Percentiles rank a stretch among this genome's conserved stretches.
Evolutionary conservation across 257 asterid species (phyloP).

Genomic region (Schizonepeta tenuifolia): DNA sequence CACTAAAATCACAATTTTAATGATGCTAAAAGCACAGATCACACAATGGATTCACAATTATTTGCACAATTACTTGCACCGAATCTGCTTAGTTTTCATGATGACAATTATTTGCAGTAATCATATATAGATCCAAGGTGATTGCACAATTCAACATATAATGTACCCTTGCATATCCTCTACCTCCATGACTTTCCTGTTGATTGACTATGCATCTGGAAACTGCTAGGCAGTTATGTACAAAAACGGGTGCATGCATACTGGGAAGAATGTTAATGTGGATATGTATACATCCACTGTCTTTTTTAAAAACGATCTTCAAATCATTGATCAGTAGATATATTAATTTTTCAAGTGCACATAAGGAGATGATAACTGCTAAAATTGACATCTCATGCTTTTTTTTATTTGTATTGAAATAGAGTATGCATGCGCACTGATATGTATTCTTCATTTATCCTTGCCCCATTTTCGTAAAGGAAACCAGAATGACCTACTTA

Average conservation of each 20-base stretch:
- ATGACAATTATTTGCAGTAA: no score
- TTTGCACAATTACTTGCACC: no score
- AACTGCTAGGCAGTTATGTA: no score
- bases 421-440: background rate
- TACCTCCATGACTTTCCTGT: background rate
- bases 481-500: slow-evolving; percentile 23
- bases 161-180: no score
- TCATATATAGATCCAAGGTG: no score
- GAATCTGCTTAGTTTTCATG: no score
- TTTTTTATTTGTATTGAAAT: background rate
- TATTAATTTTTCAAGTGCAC: background rate
- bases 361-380: background rate
- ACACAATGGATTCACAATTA: no score
- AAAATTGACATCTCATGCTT: background rate
- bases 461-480: background rate
- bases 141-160: no score
- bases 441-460: background rate
- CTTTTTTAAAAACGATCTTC: background rate
- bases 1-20: no score
- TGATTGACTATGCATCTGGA: background rate
- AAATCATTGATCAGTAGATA: background rate
- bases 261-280: background rate
- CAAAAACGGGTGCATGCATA: background rate
- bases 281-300: background rate
- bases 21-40: no score